phyloP scores from a whole-genome alignment of 78 protist species.

The Capsaspora owczarzaki region DNA sequence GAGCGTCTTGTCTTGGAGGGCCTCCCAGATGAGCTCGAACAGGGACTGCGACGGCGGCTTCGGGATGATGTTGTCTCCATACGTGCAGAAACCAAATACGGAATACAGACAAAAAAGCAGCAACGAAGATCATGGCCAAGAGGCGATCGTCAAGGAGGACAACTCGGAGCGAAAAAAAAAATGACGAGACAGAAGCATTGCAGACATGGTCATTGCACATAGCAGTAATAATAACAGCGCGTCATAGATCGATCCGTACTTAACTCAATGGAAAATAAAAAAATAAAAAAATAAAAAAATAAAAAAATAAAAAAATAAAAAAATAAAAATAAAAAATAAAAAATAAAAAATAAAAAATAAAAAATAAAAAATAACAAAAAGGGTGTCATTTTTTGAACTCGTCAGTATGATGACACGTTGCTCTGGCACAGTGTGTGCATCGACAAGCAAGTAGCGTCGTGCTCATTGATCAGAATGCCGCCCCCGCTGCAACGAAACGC shows the following conservation, averaged over 20 bases:
- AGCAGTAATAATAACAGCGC: not conserved
- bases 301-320: too few species aligned
- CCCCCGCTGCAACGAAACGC: too few species aligned
- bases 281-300: too few species aligned
- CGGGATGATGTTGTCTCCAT: constrained; percentile 28
- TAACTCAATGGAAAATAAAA: not conserved
- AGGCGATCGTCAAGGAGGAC: not conserved
- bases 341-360: too few species aligned
- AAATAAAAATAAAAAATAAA: too few species aligned
- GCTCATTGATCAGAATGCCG: too few species aligned
- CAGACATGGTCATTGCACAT: too few species aligned
- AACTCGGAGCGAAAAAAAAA: not conserved
- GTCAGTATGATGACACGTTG: too few species aligned
- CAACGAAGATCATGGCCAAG: not conserved
- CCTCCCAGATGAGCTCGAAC: constrained; percentile 31
- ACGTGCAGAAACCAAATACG: not conserved
- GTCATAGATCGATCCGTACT: not conserved
- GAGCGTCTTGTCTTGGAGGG: constrained; percentile 69
- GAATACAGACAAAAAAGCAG: not conserved
- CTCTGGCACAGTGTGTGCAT: too few species aligned
- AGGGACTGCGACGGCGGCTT: not conserved
- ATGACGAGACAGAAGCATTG: not conserved
- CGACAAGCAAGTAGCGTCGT: too few species aligned
- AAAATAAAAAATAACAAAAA: too few species aligned
- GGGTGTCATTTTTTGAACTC: too few species aligned